Percentiles rank a stretch among this genome's conserved stretches.
phyloP scores from a whole-genome alignment of 2,329 filamentous ascomycete genomes.

The Septoria linicola region DNA sequence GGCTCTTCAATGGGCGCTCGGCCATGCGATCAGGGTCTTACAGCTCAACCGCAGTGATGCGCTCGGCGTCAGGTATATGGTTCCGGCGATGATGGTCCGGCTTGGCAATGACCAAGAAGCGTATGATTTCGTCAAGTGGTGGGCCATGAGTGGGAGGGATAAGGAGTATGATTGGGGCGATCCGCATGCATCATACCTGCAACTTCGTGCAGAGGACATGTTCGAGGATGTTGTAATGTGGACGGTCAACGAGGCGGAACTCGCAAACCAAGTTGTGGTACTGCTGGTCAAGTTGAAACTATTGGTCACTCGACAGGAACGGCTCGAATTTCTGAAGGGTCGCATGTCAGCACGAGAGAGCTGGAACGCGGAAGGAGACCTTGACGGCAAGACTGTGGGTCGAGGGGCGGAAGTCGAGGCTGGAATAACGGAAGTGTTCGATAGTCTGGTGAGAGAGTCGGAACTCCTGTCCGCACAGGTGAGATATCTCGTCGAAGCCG shows the following conservation, averaged over 20 bases:
- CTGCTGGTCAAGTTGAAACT: conserved; percentile 12
- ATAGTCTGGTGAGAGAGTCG: too few relatives aligned
- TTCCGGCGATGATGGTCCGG: conserved; percentile 13
- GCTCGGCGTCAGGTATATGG: conserved; percentile 7
- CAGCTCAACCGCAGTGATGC: conserved; percentile 13
- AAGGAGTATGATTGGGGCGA: conserved; percentile 7
- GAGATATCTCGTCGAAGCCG: too few relatives aligned
- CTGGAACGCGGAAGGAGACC: too few relatives aligned
- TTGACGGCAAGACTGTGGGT: too few relatives aligned
- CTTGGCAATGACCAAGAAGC: conserved; percentile 15
- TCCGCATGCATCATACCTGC: conserved; percentile 3
- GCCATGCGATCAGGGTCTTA: neutral
- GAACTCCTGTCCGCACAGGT: too few relatives aligned
- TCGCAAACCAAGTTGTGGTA: neutral
- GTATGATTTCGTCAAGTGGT: conserved; percentile 19
- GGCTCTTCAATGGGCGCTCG: neutral
- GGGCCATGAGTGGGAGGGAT: neutral
- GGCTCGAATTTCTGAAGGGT: neutral
- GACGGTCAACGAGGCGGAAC: neutral
- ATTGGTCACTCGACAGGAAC: neutral
- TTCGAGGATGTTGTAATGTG: neutral
- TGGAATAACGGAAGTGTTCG: too few relatives aligned
- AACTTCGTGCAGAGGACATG: conserved; percentile 9
- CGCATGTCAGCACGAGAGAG: too few relatives aligned
- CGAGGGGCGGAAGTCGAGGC: too few relatives aligned